Percentiles rank a stretch among this genome's conserved stretches.
phyloP scores from a whole-genome alignment of 352 stramenopile genomes.

The Plasmopara muralis region DNA sequence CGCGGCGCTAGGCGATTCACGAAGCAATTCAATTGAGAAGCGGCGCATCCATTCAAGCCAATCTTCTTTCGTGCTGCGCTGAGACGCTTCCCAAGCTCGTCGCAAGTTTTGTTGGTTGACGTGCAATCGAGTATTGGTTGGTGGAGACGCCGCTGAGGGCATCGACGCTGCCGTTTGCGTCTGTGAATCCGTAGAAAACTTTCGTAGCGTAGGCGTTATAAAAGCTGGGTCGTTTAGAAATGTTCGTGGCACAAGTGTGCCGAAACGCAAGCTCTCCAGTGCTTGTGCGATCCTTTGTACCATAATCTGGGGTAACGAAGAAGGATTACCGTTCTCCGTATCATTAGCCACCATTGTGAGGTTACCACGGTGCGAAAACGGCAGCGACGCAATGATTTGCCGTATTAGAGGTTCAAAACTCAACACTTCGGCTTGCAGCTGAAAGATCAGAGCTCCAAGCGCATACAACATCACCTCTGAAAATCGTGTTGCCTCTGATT shows the following conservation, averaged over 20 bases:
- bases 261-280: slow-evolving; percentile 46
- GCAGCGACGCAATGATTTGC: slow-evolving; percentile 54
- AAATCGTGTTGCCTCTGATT: slow-evolving; percentile 61
- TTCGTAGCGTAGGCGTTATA: slow-evolving; percentile 33
- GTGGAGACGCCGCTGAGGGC: slow-evolving; percentile 29
- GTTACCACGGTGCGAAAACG: slow-evolving; percentile 30
- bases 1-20: slow-evolving; percentile 92
- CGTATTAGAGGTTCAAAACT: slow-evolving; percentile 65
- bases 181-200: slow-evolving; percentile 34
- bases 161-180: slow-evolving; percentile 21
- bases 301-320: slow-evolving; percentile 36
- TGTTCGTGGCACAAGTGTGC: slow-evolving; percentile 34
- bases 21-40: slow-evolving; percentile 95
- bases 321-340: slow-evolving; percentile 10
- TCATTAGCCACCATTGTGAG: slow-evolving; percentile 15
- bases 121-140: slow-evolving; percentile 64
- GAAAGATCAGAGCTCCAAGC: slow-evolving; percentile 59
- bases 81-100: slow-evolving; percentile 92
- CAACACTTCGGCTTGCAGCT: slow-evolving; percentile 68
- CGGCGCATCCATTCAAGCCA: slow-evolving; percentile 98
- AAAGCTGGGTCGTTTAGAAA: slow-evolving; percentile 56
- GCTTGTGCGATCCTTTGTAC: slow-evolving; percentile 42
- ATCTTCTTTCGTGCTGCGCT: slow-evolving; percentile 88
- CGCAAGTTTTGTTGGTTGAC: slow-evolving; percentile 92
- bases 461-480: slow-evolving; percentile 74